A percentile compares a stretch with the other conserved stretches of the same genome.
These are phyloP conservation scores for Termitomyces sp. DNA, from an alignment of 768 basidiomycete genomes.

Conservation along the genomic window DNA sequence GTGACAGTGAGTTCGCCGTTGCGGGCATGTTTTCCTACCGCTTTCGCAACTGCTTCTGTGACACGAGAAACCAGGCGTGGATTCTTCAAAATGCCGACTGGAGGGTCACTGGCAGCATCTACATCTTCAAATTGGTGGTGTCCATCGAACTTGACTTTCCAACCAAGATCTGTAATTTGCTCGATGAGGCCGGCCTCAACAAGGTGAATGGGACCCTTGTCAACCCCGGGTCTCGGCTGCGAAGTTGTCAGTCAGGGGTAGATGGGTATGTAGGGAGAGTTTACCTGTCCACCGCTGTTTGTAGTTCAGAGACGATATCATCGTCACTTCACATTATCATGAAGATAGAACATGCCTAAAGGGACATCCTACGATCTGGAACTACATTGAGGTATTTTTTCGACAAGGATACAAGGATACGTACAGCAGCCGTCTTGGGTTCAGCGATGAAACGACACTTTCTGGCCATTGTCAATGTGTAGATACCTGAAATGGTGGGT, in stretches of 20 bases:
- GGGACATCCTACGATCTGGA: constrained; percentile 89
- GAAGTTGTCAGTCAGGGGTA: constrained; percentile 10
- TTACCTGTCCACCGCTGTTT: constrained; percentile 64
- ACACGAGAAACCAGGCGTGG: constrained; percentile 86
- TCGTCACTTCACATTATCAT: constrained; percentile 6
- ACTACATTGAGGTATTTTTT: constrained; percentile 13
- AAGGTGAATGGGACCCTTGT: constrained; percentile 85
- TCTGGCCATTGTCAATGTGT: constrained; percentile 26
- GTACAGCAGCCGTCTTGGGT: constrained; percentile 78
- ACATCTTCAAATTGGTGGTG: constrained; percentile 88
- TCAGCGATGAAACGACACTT: constrained; percentile 52
- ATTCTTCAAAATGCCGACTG: constrained; percentile 88
- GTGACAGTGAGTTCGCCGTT: constrained; percentile 86
- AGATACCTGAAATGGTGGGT: neutral
- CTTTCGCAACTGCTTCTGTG: constrained; percentile 72
- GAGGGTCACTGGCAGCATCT: constrained; percentile 61
- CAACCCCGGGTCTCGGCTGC: constrained; percentile 78
- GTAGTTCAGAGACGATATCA: constrained; percentile 6
- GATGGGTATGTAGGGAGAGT: constrained; percentile 13
- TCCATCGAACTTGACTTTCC: constrained; percentile 88
- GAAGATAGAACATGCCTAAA: constrained; percentile 68
- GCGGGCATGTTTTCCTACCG: constrained; percentile 71
- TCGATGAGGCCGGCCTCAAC: constrained; percentile 81
- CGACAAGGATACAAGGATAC: constrained; percentile 27
- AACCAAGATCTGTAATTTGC: constrained; percentile 78